Conservation (phyloP, 495 filamentous ascomycete species). For the Daldinia loculata region DNA sequence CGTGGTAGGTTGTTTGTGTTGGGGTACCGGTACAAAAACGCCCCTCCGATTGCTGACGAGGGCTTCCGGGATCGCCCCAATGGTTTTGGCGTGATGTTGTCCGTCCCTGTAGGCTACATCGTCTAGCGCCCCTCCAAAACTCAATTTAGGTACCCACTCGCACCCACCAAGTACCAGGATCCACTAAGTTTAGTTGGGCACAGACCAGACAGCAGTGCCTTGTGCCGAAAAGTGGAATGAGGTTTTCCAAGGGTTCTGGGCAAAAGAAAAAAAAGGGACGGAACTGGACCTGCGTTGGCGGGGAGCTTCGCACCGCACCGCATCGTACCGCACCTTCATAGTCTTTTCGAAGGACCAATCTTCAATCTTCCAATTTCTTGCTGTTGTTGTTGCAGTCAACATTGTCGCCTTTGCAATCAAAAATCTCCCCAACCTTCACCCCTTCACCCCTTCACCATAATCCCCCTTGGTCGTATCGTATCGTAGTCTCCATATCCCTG, state of each 20-base stretch:
- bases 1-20: slow-evolving; percentile 34
- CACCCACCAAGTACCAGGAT: slow-evolving; percentile 19
- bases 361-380: slow-evolving; percentile 22
- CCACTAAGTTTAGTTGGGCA: slow-evolving; percentile 37
- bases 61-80: slow-evolving; percentile 32
- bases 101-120: slow-evolving; percentile 20
- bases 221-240: slow-evolving; percentile 24
- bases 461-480: slow-evolving; percentile 13
- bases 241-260: slow-evolving; percentile 23
- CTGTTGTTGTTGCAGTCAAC: slow-evolving; percentile 16
- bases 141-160: slow-evolving; percentile 34
- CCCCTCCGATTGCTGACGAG: slow-evolving; percentile 30
- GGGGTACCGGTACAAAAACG: slow-evolving; percentile 35
- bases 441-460: slow-evolving; percentile 11
- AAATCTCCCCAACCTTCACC: slow-evolving; percentile 8
- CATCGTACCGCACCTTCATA: slow-evolving; percentile 22
- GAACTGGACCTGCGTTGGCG: slow-evolving; percentile 23
- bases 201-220: slow-evolving; percentile 21
- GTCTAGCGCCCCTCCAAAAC: slow-evolving; percentile 36
- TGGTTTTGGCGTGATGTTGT: slow-evolving; percentile 36
- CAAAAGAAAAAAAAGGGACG: slow-evolving; percentile 19
- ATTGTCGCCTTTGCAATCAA: slow-evolving; percentile 20
- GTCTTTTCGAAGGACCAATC: slow-evolving; percentile 33
- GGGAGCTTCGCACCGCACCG: slow-evolving; percentile 35
- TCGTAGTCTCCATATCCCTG: slow-evolving; percentile 35